Conservation (phyloP, 805 yeast species). For the Yueomyces sinensis region DNA sequence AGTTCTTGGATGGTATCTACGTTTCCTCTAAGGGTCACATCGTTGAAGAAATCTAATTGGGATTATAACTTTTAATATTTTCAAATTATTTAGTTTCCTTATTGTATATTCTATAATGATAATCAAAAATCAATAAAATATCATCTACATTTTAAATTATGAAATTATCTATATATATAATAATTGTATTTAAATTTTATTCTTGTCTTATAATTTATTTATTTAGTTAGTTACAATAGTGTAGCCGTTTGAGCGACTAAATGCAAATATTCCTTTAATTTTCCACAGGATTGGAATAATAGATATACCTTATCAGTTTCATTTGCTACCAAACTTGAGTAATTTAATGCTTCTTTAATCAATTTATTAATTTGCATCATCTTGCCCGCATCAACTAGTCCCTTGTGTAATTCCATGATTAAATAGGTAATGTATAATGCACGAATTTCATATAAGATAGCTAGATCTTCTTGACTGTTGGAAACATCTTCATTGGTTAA, state of each 20-base stretch:
- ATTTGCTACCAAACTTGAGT: slow-evolving; percentile 55
- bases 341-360: slow-evolving; percentile 40
- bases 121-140: too few relatives aligned
- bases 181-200: too few relatives aligned
- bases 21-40: slow-evolving; percentile 91
- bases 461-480: slow-evolving; percentile 21
- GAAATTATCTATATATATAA: too few relatives aligned
- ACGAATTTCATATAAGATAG: slow-evolving; percentile 40
- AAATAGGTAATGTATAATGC: slow-evolving; percentile 61
- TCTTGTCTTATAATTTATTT: too few relatives aligned
- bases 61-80: too few relatives aligned
- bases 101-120: too few relatives aligned
- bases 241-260: slow-evolving; percentile 47
- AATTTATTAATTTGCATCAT: slow-evolving; percentile 28
- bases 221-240: too few relatives aligned
- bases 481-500: slow-evolving; percentile 9
- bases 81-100: too few relatives aligned
- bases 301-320: slow-evolving; percentile 48
- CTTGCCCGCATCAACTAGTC: slow-evolving; percentile 33
- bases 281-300: slow-evolving; percentile 45
- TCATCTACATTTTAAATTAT: too few relatives aligned
- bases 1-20: slow-evolving; percentile 99
- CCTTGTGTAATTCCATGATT: slow-evolving; percentile 51
- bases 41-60: slow-evolving; percentile 45
- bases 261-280: slow-evolving; percentile 38